Evolutionary conservation across 2,329 filamentous ascomycete genomes (phyloP).

Genomic region (Trichophaea hybrida): DNA sequence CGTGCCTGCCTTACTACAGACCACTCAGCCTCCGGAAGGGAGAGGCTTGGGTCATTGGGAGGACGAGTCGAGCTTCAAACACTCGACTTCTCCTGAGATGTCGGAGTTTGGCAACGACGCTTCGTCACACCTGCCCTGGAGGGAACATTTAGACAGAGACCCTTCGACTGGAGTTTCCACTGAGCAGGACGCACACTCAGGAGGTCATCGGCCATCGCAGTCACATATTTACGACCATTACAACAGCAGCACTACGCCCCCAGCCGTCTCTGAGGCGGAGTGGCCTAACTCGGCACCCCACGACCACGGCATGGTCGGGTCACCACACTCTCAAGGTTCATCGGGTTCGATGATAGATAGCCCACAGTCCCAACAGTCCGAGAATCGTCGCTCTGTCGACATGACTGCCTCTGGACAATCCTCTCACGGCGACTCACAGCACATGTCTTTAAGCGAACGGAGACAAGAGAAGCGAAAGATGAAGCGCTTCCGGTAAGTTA

Average conservation of each 20-base stretch:
- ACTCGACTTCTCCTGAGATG: slow-evolving; percentile 19
- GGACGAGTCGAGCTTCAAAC: slow-evolving; percentile 16
- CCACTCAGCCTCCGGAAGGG: slow-evolving; percentile 19
- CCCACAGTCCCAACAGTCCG: slow-evolving; percentile 43
- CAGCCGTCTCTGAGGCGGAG: slow-evolving; percentile 18
- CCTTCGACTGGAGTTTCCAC: slow-evolving; percentile 19
- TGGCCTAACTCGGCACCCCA: slow-evolving; percentile 20
- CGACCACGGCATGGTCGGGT: slow-evolving; percentile 16
- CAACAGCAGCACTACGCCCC: slow-evolving; percentile 9
- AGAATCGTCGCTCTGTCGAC: slow-evolving; percentile 34
- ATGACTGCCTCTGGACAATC: slow-evolving; percentile 16
- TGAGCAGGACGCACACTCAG: slow-evolving; percentile 19
- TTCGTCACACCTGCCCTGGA: slow-evolving; percentile 21
- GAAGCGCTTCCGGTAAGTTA: slow-evolving; percentile 61
- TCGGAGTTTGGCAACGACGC: slow-evolving; percentile 22
- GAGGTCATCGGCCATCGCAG: slow-evolving; percentile 13
- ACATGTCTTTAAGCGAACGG: slow-evolving; percentile 22
- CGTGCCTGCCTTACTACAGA: slow-evolving; percentile 3
- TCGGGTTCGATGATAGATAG: slow-evolving; percentile 37
- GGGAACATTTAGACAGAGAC: slow-evolving; percentile 22
- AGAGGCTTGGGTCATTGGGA: slow-evolving; percentile 22
- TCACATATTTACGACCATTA: slow-evolving; percentile 22
- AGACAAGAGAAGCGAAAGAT: slow-evolving; percentile 31
- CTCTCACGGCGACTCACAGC: slow-evolving; percentile 18
- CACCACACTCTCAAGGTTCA: slow-evolving; percentile 17